phyloP scores from a whole-genome alignment of 2,329 filamentous ascomycete species.

The Penicillium sp. region DNA sequence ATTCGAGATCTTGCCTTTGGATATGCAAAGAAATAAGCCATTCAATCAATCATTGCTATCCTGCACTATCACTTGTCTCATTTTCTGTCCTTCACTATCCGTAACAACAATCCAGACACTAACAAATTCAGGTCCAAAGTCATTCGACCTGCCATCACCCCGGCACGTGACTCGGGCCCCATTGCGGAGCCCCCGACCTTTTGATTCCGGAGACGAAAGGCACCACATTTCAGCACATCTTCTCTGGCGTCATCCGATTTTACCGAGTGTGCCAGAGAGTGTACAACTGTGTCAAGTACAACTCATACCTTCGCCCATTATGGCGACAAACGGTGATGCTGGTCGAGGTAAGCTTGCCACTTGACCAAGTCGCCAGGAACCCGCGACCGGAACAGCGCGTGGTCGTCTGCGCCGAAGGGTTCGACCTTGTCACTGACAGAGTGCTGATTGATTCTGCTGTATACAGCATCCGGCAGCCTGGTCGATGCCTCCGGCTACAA shows the following conservation, averaged over 20 bases:
- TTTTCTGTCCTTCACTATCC: too few relatives aligned
- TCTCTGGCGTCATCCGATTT: conserved; percentile 2
- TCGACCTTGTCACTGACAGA: neutral
- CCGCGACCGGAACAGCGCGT: conserved; percentile 2
- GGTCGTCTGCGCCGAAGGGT: neutral
- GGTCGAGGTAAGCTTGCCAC: conserved; percentile 34
- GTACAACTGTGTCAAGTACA: conserved; percentile 5
- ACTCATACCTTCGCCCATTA: conserved; percentile 22
- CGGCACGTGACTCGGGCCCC: conserved; percentile 25
- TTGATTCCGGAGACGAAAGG: conserved; percentile 14
- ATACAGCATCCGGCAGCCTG: conserved; percentile 37
- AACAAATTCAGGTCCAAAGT: neutral
- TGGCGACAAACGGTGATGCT: conserved; percentile 40
- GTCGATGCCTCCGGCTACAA: conserved; percentile 50
- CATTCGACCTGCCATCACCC: neutral
- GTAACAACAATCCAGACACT: neutral
- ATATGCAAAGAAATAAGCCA: too few relatives aligned
- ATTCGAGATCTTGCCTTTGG: neutral
- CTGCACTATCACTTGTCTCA: too few relatives aligned
- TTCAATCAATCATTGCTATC: too few relatives aligned
- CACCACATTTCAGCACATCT: conserved; percentile 9
- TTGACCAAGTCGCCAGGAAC: conserved; percentile 2
- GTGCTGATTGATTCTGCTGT: conserved; percentile 7
- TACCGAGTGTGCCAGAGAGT: conserved; percentile 4
- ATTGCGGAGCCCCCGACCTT: conserved; percentile 32